Percentiles rank a stretch among this genome's conserved stretches.
phyloP scores from a whole-genome alignment of 1,284 basidiomycete species.

The Neolentinus lepideus region DNA sequence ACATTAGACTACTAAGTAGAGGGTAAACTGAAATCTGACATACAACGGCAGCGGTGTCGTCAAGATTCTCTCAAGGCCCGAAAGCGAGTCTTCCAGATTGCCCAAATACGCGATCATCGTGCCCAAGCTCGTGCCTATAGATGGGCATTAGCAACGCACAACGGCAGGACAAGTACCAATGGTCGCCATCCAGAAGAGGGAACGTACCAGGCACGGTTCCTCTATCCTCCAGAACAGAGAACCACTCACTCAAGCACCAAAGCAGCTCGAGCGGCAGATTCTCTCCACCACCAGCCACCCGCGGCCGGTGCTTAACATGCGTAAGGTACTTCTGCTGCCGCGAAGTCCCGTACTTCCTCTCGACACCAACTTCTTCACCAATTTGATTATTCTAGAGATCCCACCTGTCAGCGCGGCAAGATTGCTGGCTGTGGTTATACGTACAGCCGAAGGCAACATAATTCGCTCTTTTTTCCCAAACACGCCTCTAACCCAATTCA shows the following conservation, averaged over 20 bases:
- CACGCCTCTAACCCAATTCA: constrained; percentile 5
- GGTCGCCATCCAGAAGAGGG: background rate
- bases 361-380: constrained; percentile 13
- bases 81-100: constrained; percentile 45
- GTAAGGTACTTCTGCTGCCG: constrained; percentile 6
- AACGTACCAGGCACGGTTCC: constrained; percentile 40
- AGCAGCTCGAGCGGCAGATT: constrained; percentile 48
- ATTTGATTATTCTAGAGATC: constrained; percentile 6
- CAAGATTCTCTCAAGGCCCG: constrained; percentile 49
- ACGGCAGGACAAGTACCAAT: background rate
- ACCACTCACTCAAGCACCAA: constrained; percentile 49
- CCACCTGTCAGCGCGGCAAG: background rate
- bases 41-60: constrained; percentile 62
- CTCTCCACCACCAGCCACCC: constrained; percentile 30
- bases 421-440: background rate
- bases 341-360: constrained; percentile 26
- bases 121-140: constrained; percentile 40
- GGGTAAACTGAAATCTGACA: constrained; percentile 16
- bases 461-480: constrained; percentile 6
- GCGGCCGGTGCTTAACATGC: constrained; percentile 27
- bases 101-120: constrained; percentile 40
- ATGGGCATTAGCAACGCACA: background rate
- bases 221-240: constrained; percentile 47
- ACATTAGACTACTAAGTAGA: background rate
- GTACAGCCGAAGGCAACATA: constrained; percentile 2